Evolutionary conservation across 495 filamentous ascomycete genomes (phyloP).

Genomic region (Xylaria grammica): DNA sequence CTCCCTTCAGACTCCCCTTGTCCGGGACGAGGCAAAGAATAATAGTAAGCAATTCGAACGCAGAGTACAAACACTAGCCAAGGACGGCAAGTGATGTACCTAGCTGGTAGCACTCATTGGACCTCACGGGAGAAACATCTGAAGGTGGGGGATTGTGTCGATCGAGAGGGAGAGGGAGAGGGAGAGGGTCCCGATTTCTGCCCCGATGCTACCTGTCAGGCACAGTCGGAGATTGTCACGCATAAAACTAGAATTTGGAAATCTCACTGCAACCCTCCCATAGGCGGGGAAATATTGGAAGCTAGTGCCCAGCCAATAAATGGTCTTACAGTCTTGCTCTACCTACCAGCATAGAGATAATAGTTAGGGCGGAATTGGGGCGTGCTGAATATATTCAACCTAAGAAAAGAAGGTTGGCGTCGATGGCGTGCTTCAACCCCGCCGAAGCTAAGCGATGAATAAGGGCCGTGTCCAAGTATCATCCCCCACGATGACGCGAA

Average conservation of each 20-base stretch:
- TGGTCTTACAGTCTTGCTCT: too few relatives aligned
- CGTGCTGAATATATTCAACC: neutral
- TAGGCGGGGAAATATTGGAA: neutral
- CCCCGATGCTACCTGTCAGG: constrained; percentile 8
- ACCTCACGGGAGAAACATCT: neutral
- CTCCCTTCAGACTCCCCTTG: too few relatives aligned
- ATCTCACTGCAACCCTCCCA: neutral
- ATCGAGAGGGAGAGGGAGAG: neutral
- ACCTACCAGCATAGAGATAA: too few relatives aligned
- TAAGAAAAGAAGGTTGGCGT: constrained; percentile 4
- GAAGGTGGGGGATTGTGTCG: neutral
- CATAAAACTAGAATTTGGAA: neutral
- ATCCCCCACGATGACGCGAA: constrained; percentile 20
- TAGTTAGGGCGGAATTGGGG: neutral
- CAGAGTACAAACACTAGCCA: too few relatives aligned
- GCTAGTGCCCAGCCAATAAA: too few relatives aligned
- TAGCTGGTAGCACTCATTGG: neutral
- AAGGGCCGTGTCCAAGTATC: neutral
- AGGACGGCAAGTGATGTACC: too few relatives aligned
- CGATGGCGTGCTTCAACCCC: constrained; percentile 24
- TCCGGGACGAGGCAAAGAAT: neutral
- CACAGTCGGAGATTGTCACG: neutral
- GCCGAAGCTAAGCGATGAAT: constrained; percentile 5
- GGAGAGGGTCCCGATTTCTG: neutral
- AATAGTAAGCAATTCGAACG: neutral